These are phyloP conservation scores for Fusarium palustre DNA, from an alignment of 2,329 filamentous ascomycete species.

Conservation along the genomic window DNA sequence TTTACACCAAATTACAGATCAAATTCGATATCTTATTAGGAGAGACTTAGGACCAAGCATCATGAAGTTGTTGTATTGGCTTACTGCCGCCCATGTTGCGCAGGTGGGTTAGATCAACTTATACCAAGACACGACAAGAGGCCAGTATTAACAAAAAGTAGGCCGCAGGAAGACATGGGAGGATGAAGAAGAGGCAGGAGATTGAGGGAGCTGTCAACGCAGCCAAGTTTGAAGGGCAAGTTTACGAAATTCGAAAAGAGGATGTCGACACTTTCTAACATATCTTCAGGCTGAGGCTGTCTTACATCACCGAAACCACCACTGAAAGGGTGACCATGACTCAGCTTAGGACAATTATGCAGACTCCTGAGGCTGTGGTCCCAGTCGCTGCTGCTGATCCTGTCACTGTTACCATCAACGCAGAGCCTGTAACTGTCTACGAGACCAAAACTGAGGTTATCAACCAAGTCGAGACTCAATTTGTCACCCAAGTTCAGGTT, in stretches of 20 bases:
- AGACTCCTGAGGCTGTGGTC: conserved; percentile 18
- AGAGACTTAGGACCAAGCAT: not conserved
- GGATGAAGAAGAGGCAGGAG: conserved; percentile 35
- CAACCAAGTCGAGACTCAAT: conserved; percentile 35
- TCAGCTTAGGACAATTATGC: conserved; percentile 24
- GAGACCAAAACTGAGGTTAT: conserved; percentile 24
- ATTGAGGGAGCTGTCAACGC: conserved; percentile 10
- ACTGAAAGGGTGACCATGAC: conserved; percentile 39
- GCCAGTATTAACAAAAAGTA: conserved; percentile 12
- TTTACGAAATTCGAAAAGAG: not conserved
- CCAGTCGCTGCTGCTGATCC: conserved; percentile 13
- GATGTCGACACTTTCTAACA: conserved; percentile 1
- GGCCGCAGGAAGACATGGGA: conserved; percentile 37
- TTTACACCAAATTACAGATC: conserved; percentile 17
- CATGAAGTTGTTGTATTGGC: conserved; percentile 36
- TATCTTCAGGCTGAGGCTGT: conserved; percentile 38
- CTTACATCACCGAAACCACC: conserved; percentile 43
- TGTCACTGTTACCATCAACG: conserved; percentile 39
- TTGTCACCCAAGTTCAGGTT: conserved; percentile 23
- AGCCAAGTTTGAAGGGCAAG: conserved; percentile 45
- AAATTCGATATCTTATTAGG: conserved; percentile 1
- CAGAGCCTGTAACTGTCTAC: conserved; percentile 26
- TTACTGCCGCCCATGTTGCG: conserved; percentile 37
- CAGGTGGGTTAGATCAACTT: conserved; percentile 26
- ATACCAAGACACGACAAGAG: not conserved